Conservation (phyloP, 83 land plant species). For the Picea engelmannii region DNA sequence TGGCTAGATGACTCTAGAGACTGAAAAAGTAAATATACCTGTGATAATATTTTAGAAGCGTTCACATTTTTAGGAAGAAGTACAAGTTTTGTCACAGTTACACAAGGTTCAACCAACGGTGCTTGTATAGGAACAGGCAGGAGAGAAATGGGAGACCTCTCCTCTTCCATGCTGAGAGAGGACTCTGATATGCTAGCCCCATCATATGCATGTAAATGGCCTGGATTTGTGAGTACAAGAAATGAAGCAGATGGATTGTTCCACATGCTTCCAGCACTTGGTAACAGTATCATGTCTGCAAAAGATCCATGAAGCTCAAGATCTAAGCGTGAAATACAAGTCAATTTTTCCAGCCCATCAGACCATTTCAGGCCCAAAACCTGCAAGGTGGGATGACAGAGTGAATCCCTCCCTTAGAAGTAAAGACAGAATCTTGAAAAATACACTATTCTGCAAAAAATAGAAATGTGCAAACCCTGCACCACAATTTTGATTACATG, state of each 20-base stretch:
- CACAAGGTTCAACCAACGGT: slow-evolving; percentile 43
- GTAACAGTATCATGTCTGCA: slow-evolving; percentile 66
- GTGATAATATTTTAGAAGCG: slow-evolving; percentile 25
- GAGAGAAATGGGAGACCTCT: slow-evolving; percentile 9
- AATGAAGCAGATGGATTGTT: slow-evolving; percentile 23
- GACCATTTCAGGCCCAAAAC: slow-evolving; percentile 61
- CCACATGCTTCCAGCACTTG: slow-evolving; percentile 27
- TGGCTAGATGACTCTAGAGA: background rate
- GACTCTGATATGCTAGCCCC: slow-evolving; percentile 30
- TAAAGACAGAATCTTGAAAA: background rate
- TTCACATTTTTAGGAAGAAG: slow-evolving; percentile 19
- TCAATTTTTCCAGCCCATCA: slow-evolving; percentile 37
- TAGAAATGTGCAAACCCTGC: background rate
- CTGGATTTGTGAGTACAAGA: slow-evolving; percentile 64
- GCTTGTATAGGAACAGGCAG: slow-evolving; percentile 39
- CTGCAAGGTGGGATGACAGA: slow-evolving; percentile 23
- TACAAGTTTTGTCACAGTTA: slow-evolving; percentile 43
- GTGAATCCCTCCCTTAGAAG: background rate
- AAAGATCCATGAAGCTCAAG: slow-evolving; percentile 62
- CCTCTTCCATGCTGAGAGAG: slow-evolving; percentile 21
- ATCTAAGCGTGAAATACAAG: slow-evolving; percentile 38
- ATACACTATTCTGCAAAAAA: background rate
- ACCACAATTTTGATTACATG: background rate
- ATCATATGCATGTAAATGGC: slow-evolving; percentile 52
- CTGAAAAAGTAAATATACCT: slow-evolving; percentile 31